Conservation (phyloP, 169 alveolate genomes). For the Eimeria tenella region DNA sequence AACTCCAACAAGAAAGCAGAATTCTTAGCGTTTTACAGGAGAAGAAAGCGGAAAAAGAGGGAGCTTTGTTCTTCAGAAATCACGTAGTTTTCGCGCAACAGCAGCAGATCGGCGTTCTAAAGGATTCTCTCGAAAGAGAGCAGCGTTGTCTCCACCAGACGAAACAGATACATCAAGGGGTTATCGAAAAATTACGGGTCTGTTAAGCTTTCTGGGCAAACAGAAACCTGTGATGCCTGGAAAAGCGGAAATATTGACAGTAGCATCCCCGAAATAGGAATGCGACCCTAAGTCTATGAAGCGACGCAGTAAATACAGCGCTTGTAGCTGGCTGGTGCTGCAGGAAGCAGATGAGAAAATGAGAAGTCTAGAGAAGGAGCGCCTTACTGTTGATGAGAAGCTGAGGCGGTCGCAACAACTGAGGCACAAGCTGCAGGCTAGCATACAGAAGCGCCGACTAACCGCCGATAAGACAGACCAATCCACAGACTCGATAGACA, state of each 20-base stretch:
- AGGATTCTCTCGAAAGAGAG: conserved; percentile 28
- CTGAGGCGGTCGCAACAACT: conserved; percentile 23
- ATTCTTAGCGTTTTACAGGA: conserved; percentile 17
- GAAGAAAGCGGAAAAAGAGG: conserved; percentile 46
- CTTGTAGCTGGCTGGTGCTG: background rate
- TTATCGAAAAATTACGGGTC: conserved; percentile 31
- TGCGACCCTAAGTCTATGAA: background rate
- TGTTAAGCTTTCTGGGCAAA: background rate
- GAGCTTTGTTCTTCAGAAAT: conserved; percentile 52
- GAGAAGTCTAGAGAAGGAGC: conserved; percentile 18
- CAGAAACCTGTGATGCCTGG: background rate
- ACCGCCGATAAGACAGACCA: background rate
- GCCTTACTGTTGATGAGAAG: conserved; percentile 6
- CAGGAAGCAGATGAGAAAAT: conserved; percentile 40
- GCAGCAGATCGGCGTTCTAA: conserved; percentile 51
- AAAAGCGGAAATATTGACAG: background rate
- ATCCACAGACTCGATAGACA: background rate
- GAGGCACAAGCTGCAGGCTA: conserved; percentile 50
- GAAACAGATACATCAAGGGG: conserved; percentile 23
- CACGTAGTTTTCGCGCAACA: conserved; percentile 56
- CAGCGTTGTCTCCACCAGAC: conserved; percentile 34
- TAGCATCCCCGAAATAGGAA: background rate
- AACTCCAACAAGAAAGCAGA: conserved; percentile 44
- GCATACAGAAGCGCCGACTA: conserved; percentile 42
- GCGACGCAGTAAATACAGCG: background rate